These are phyloP conservation scores for Coemansia sp. DNA, from an alignment of 192 early-diverging fungal genomes.

Conservation along the genomic window DNA sequence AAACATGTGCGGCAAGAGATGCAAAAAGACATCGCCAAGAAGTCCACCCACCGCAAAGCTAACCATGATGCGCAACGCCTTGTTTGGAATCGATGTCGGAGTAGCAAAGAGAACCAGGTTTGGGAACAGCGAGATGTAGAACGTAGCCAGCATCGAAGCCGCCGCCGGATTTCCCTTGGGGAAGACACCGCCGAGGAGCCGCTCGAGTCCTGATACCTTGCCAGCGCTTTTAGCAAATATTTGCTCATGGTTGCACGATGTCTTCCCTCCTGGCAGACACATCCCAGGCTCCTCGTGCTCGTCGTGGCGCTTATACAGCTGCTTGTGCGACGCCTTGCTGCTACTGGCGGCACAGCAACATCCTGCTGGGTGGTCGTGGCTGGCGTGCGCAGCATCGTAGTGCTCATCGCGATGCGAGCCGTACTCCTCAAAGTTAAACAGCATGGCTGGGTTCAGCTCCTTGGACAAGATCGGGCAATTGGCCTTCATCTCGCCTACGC, in stretches of 20 bases:
- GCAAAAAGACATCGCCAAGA: constrained; percentile 82
- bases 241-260: constrained; percentile 20
- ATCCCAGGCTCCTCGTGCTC: constrained; percentile 18
- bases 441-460: constrained; percentile 54
- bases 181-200: constrained; percentile 48
- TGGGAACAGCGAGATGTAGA: constrained; percentile 82
- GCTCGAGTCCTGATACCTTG: constrained; percentile 35
- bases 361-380: constrained; percentile 30
- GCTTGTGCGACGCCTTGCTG: constrained; percentile 14
- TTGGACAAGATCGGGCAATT: constrained; percentile 54
- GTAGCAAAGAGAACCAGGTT: constrained; percentile 79
- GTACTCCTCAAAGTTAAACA: constrained; percentile 54
- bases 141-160: constrained; percentile 65
- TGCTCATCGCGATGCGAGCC: constrained; percentile 33
- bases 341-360: constrained; percentile 19
- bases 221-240: neutral
- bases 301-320: constrained; percentile 33
- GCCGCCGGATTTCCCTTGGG: constrained; percentile 50
- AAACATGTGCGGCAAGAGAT: constrained; percentile 79
- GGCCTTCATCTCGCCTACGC: constrained; percentile 46
- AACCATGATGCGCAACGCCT: constrained; percentile 65
- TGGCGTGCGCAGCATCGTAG: constrained; percentile 40
- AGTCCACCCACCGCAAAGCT: constrained; percentile 87
- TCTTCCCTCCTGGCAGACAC: constrained; percentile 28
- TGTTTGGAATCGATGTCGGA: constrained; percentile 63